Conservation (phyloP, 116 monocot genomes). For the Cymodocea nodosa region DNA sequence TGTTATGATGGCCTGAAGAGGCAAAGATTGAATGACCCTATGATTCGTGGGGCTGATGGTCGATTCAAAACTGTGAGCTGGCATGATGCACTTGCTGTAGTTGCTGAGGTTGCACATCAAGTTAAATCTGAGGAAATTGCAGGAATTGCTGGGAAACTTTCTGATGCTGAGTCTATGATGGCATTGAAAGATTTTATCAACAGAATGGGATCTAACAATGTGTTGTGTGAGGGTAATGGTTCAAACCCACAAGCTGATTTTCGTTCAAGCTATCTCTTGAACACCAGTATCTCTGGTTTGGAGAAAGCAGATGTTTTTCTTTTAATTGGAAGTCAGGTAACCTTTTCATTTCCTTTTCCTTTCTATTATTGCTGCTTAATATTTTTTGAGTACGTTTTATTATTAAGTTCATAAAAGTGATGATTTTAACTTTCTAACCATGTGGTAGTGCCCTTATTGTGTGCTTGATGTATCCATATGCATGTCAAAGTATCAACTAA, state of each 20-base stretch:
- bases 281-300: constrained; percentile 79
- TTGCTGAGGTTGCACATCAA: constrained; percentile 81
- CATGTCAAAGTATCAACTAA: too few species aligned
- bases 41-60: constrained; percentile 96
- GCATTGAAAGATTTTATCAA: constrained; percentile 93
- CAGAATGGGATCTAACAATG: constrained; percentile 85
- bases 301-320: constrained; percentile 93
- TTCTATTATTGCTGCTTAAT: not conserved
- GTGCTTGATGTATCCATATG: too few species aligned
- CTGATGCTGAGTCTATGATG: constrained; percentile 99
- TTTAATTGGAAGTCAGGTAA: constrained; percentile 85
- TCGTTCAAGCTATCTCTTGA: constrained; percentile 70
- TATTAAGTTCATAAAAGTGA: too few species aligned
- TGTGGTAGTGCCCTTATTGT: too few species aligned
- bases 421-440: too few species aligned
- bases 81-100: constrained; percentile 85
- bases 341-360: not conserved
- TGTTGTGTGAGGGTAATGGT: constrained; percentile 89
- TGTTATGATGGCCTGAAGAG: constrained; percentile 97
- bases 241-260: constrained; percentile 64
- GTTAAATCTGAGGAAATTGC: constrained; percentile 92
- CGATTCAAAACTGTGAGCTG: constrained; percentile 81
- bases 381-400: too few species aligned
- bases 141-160: constrained; percentile 92
- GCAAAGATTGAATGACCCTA: constrained; percentile 94